These are phyloP conservation scores for Plasmopara halstedii DNA, from an alignment of 352 stramenopile genomes.

Conservation along the genomic window DNA sequence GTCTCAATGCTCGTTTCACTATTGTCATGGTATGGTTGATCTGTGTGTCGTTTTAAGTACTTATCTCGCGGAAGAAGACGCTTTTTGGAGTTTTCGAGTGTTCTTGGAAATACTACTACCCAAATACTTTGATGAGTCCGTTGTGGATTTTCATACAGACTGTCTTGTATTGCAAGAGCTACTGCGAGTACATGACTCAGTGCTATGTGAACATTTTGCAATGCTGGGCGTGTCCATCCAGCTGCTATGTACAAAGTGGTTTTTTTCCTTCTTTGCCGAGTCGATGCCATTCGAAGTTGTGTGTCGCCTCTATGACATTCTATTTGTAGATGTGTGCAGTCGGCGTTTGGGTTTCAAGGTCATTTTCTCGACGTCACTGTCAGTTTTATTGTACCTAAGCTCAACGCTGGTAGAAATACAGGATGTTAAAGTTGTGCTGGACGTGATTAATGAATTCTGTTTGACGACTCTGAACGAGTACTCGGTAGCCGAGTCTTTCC, in stretches of 20 bases:
- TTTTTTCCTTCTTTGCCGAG: constrained; percentile 81
- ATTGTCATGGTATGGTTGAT: constrained; percentile 79
- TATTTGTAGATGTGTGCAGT: constrained; percentile 65
- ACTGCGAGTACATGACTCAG: constrained; percentile 36
- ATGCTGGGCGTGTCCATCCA: constrained; percentile 61
- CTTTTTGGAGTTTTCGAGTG: constrained; percentile 70
- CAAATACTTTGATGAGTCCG: constrained; percentile 75
- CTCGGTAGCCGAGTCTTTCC: constrained; percentile 61
- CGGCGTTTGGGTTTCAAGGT: constrained; percentile 45
- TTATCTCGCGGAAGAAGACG: constrained; percentile 68
- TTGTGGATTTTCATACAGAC: constrained; percentile 75
- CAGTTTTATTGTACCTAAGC: constrained; percentile 70
- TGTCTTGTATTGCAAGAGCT: constrained; percentile 76
- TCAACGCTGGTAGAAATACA: constrained; percentile 61
- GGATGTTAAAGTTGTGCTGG: constrained; percentile 63
- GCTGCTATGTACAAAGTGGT: constrained; percentile 77
- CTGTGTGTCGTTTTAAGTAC: constrained; percentile 70
- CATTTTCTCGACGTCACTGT: constrained; percentile 64
- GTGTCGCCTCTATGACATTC: constrained; percentile 65
- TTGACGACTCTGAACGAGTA: constrained; percentile 63
- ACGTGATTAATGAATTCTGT: constrained; percentile 77
- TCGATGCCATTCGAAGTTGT: constrained; percentile 76
- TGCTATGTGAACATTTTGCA: constrained; percentile 52
- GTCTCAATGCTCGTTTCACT: constrained; percentile 71
- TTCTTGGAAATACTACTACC: constrained; percentile 66